Percentiles rank a stretch among this genome's conserved stretches.
These are phyloP conservation scores for Isabelozyma rhagii DNA, from an alignment of 805 yeast genomes.

Conservation along the genomic window DNA sequence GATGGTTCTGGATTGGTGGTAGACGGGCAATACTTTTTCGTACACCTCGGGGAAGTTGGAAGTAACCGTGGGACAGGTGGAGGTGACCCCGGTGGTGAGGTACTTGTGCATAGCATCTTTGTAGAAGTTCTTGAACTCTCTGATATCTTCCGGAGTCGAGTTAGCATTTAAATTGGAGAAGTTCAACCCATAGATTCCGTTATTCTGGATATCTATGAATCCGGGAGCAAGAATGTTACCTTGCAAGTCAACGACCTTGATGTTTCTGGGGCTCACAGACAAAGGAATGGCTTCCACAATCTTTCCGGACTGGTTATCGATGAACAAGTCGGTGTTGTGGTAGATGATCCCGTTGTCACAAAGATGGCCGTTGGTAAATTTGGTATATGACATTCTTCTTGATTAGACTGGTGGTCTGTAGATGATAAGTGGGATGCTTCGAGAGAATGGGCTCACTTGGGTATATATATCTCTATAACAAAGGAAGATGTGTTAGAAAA, in stretches of 20 bases:
- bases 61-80: conserved; percentile 56
- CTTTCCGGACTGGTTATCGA: conserved; percentile 39
- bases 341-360: conserved; percentile 39
- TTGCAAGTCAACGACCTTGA: conserved; percentile 39
- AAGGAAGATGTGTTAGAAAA: too few relatives aligned
- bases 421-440: too few relatives aligned
- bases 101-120: conserved; percentile 44
- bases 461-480: too few relatives aligned
- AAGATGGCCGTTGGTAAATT: conserved; percentile 41
- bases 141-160: conserved; percentile 28
- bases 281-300: conserved; percentile 29
- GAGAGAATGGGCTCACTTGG: too few relatives aligned
- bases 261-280: conserved; percentile 2
- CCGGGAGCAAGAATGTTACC: conserved; percentile 53
- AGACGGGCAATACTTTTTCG: conserved; percentile 42
- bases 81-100: conserved; percentile 51
- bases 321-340: conserved; percentile 37
- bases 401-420: too few relatives aligned
- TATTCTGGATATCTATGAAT: conserved; percentile 54
- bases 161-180: conserved; percentile 36
- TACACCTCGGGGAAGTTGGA: conserved; percentile 50
- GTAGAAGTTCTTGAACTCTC: conserved; percentile 32
- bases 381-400: conserved; percentile 13
- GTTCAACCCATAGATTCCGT: conserved; percentile 57
- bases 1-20: conserved; percentile 29